These are phyloP conservation scores for Vanrija pseudolonga DNA, from an alignment of 1,284 basidiomycete genomes.

Conservation along the genomic window DNA sequence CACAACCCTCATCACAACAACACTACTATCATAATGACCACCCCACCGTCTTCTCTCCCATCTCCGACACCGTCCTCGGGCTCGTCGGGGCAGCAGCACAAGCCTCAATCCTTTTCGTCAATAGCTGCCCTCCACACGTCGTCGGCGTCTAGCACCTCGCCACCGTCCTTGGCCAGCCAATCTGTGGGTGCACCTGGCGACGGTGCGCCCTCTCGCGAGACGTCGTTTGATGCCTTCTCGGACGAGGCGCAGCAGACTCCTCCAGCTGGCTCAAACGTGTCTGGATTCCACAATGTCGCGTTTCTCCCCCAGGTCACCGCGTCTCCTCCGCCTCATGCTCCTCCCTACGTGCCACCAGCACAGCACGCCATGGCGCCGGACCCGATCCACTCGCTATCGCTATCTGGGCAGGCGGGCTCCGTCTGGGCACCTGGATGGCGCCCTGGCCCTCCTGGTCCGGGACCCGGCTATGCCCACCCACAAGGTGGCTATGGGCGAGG, in stretches of 20 bases:
- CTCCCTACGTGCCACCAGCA: conserved; percentile 42
- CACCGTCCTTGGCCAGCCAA: conserved; percentile 10
- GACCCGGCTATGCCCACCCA: conserved; percentile 6
- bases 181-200: conserved; percentile 3
- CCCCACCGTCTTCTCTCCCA: conserved; percentile 33
- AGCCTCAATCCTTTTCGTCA: conserved; percentile 26
- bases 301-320: conserved; percentile 38
- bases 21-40: conserved; percentile 23
- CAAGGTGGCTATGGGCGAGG: conserved; percentile 7
- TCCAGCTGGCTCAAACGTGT: conserved; percentile 2
- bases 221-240: conserved; percentile 3
- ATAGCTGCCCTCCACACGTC: conserved; percentile 18
- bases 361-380: conserved; percentile 47
- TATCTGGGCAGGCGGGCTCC: conserved; percentile 8
- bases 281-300: conserved; percentile 9
- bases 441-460: conserved; percentile 11
- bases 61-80: conserved; percentile 35
- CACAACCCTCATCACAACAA: background rate
- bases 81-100: conserved; percentile 22
- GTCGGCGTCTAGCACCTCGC: conserved; percentile 19
- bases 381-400: conserved; percentile 35
- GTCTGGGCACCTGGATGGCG: conserved; percentile 20
- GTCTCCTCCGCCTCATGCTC: conserved; percentile 41
- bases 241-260: conserved; percentile 13
- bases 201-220: conserved; percentile 9